Evolutionary conservation across 2,329 filamentous ascomycete genomes (phyloP).

Genomic region (Penicillium olsonii): DNA sequence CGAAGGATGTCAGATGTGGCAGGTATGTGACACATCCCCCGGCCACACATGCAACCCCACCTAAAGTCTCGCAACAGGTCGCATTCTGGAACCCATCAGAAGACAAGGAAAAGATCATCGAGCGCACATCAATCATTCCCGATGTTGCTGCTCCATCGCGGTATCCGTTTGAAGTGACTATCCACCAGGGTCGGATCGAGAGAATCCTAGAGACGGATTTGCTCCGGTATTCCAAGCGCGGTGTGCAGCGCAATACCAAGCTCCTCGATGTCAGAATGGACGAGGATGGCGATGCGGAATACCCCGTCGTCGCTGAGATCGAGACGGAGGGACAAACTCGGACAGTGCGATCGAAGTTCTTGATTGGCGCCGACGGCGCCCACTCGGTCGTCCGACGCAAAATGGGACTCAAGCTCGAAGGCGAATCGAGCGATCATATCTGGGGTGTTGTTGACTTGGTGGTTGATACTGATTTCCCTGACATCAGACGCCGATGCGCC

Average conservation of each 20-base stretch:
- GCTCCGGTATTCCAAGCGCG: constrained; percentile 57
- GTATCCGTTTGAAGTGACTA: constrained; percentile 68
- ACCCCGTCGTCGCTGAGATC: constrained; percentile 33
- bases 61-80: constrained; percentile 9
- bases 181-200: constrained; percentile 73
- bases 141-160: constrained; percentile 64
- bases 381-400: constrained; percentile 66
- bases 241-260: constrained; percentile 65
- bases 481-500: constrained; percentile 77
- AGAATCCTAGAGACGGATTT: constrained; percentile 68
- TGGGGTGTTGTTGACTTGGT: constrained; percentile 78
- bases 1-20: constrained; percentile 44
- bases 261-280: constrained; percentile 63
- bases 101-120: constrained; percentile 54
- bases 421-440: constrained; percentile 68
- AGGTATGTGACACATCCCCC: neutral
- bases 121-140: constrained; percentile 56
- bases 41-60: neutral
- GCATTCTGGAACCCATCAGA: constrained; percentile 69
- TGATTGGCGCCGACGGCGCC: constrained; percentile 72
- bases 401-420: constrained; percentile 54
- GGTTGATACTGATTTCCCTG: constrained; percentile 71
- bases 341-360: constrained; percentile 63
- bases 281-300: constrained; percentile 44
- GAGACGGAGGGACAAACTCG: constrained; percentile 25